Base-by-base conservation (phyloP, 805 yeast genomes). In the Pichia heedii region DNA sequence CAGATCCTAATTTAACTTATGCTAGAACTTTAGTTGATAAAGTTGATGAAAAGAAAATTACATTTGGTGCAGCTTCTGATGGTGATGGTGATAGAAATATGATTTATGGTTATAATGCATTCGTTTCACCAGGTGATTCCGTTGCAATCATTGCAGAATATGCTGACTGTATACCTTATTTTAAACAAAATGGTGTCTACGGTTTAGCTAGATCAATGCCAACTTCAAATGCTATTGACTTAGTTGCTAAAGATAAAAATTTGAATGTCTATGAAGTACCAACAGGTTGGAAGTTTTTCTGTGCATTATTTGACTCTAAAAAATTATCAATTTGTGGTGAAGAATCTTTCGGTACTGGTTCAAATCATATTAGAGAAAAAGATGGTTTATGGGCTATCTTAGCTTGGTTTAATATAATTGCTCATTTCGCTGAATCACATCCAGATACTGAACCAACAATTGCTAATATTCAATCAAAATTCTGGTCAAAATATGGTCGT, bases 61-160 rank as follows among this genome's bases (percentile, higher is more conserved):
- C 90, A 8, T 90, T 90, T 61, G 98, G 98, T 50, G 97, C 97
- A 33, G 97, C 97, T 9, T 84, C 95, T n/a, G 98, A 87, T 61
- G 98, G 98, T 64, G 98, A 90, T 56, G 98, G 98, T 63, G 98
- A 90, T 62, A 79, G 98, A 68, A 90, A 90, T 64, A 90, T 90
- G 98, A 90, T 90, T 57, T 93, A 93, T 63, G 98, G 98, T 47
- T 87, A 86, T 34, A 83, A 83, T 38, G 76, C 97, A 2, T 90
- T 90, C 64, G 97, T 90, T 13, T 88, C 97, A 1, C 98, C 98
- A 9, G 97, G 98, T 61, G 98, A 90, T 64, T 84, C 95, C 5
- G 97, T 90, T 29, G 97, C 98, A 36, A 90, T 90, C 53, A 90
- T 90, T 61, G 89, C 97, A 16, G 97, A 93, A 67, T 84, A 90